Percentiles rank a stretch among this genome's conserved stretches.
Conservation (phyloP, 768 basidiomycete genomes). For the Calvatia gigantea region DNA sequence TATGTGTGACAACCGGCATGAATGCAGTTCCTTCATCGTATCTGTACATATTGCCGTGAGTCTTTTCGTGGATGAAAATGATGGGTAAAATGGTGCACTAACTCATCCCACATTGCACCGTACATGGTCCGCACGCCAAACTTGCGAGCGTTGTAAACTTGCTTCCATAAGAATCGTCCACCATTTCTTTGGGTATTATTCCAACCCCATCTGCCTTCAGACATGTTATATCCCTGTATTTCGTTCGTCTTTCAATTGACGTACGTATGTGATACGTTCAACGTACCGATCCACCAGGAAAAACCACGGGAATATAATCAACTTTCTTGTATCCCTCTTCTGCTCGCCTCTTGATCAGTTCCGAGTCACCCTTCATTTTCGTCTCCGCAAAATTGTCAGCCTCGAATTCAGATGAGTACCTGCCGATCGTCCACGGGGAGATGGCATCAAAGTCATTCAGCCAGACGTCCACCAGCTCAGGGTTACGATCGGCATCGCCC, state of each 20-base stretch:
- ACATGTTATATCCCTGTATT: constrained; percentile 64
- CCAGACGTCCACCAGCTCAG: constrained; percentile 66
- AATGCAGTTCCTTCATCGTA: constrained; percentile 86
- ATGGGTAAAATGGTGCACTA: constrained; percentile 19
- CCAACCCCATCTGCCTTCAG: constrained; percentile 65
- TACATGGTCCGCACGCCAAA: constrained; percentile 66
- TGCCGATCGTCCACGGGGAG: constrained; percentile 81
- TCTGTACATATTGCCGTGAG: constrained; percentile 30
- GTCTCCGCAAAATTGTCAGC: constrained; percentile 62
- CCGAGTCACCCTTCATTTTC: constrained; percentile 62
- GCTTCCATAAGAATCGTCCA: constrained; percentile 77
- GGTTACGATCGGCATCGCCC: constrained; percentile 67
- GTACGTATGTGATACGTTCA: constrained; percentile 8
- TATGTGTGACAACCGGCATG: constrained; percentile 65
- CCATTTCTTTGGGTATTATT: constrained; percentile 73
- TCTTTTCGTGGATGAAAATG: constrained; percentile 7
- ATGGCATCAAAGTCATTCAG: constrained; percentile 77
- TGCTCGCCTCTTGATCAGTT: constrained; percentile 49
- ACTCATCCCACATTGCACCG: constrained; percentile 90
- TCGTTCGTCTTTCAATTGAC: constrained; percentile 4
- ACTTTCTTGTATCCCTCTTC: constrained; percentile 47
- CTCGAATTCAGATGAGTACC: constrained; percentile 56
- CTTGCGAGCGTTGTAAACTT: constrained; percentile 64
- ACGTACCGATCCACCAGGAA: constrained; percentile 80
- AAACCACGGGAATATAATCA: constrained; percentile 81